Evolutionary conservation across 2,329 filamentous ascomycete species (phyloP).

Genomic region (Stachybotrys echinatus): DNA sequence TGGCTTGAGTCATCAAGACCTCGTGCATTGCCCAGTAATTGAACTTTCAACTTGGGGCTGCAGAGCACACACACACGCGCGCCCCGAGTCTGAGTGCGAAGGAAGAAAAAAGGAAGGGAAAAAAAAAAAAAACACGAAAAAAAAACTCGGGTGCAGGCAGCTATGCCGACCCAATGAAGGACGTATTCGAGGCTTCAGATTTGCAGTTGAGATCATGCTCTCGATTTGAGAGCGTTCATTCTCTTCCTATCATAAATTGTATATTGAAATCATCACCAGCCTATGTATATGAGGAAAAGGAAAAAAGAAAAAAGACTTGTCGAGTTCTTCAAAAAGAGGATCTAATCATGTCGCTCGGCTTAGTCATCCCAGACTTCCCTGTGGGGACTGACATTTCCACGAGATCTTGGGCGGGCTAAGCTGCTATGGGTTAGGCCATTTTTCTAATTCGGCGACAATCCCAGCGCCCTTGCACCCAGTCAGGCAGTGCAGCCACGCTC

Average conservation of each 20-base stretch:
- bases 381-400: too few species aligned
- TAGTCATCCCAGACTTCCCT: slow-evolving; percentile 14
- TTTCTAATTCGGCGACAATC: too few species aligned
- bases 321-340: slow-evolving; percentile 5
- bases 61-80: too few species aligned
- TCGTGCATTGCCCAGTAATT: too few species aligned
- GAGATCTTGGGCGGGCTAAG: too few species aligned
- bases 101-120: slow-evolving; percentile 2
- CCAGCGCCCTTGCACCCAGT: too few species aligned
- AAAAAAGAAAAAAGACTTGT: slow-evolving; percentile 17
- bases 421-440: too few species aligned
- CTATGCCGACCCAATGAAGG: too few species aligned
- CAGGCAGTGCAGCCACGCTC: too few species aligned
- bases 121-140: slow-evolving; percentile 6
- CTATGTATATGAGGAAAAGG: slow-evolving; percentile 26
- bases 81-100: too few species aligned
- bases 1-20: too few species aligned
- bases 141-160: slow-evolving; percentile 3
- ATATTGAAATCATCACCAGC: slow-evolving; percentile 58
- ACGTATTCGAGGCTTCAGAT: slow-evolving; percentile 55
- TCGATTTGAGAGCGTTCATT: slow-evolving; percentile 50
- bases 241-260: slow-evolving; percentile 64
- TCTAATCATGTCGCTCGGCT: slow-evolving; percentile 16
- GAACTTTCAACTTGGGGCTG: too few species aligned
- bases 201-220: slow-evolving; percentile 57